Base-by-base conservation (phyloP, 495 filamentous ascomycete species). In the Penicillium angulare region DNA sequence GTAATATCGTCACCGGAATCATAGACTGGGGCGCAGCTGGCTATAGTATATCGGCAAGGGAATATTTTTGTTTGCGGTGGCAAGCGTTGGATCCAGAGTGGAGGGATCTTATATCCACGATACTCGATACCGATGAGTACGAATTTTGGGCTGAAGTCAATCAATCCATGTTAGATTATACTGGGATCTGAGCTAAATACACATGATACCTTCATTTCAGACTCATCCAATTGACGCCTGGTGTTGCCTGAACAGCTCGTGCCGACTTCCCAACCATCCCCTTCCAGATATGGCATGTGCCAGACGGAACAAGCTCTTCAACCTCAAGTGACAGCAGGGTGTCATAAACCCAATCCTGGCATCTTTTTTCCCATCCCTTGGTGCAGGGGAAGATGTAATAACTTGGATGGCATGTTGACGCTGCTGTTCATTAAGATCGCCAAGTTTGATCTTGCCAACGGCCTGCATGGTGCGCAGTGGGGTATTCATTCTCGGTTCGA, bases 311-410 rank as follows among this genome's bases (percentile, higher is more conserved):
- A 27, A 60, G 40, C 46, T 55, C 57, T 46, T 60, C 48, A 2
- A 59, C 56, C 43, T 59, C 51, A 23, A 59, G 49, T 7, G 48
- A 33, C 17, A 59, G 39, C 48, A 59, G 39, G 26, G 49, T 43
- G 32, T 55, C 52, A 36, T 55, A 38, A 17, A 52, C 47, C 56
- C 52, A 55, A 29, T 59, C 52, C 52, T 52, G 48, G 32, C 56
- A 59, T n/a, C 49, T 29, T 23, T 42, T 49, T 36, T 6, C 16
- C n/a, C n/a, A 36, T 36, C 33, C 29, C 47, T 43, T 2, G 56
- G 56, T 24, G 56, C 47, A 1, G 47, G 26, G 32, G 49, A 42
- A n/a, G 38, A 29, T 4, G 32, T 15, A 13, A 59, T 51, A 5
- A 54, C 23, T 22, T 27, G 7, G 7, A 45, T 43, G 9, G 35